A percentile compares a stretch with the other conserved stretches of the same genome.
Conservation (phyloP, 148 eudicot genomes). For the Chenopodium album region DNA sequence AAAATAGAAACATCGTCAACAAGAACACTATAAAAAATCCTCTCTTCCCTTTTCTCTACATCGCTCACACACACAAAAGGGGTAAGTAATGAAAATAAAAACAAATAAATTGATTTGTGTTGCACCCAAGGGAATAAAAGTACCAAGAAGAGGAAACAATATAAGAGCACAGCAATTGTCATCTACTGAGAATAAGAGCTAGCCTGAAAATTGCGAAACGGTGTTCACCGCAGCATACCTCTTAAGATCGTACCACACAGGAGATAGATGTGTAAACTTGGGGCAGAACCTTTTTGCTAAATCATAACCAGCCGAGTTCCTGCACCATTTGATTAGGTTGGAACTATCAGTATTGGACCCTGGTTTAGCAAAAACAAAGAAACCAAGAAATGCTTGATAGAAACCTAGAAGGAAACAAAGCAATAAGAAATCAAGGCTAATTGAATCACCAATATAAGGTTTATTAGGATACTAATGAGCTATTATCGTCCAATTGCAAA, state of each 20-base stretch:
- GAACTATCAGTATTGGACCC: background rate
- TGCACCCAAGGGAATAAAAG: background rate
- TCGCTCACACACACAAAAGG: background rate
- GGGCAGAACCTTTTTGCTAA: constrained; percentile 70
- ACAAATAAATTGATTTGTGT: background rate
- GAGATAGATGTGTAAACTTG: constrained; percentile 88
- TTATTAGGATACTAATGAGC: background rate
- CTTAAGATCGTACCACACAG: constrained; percentile 96
- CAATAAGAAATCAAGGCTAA: background rate
- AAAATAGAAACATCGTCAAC: constrained; percentile 18
- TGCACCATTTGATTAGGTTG: constrained; percentile 31
- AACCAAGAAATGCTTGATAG: background rate
- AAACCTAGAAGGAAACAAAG: background rate
- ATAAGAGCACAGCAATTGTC: background rate
- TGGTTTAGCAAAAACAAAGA: background rate
- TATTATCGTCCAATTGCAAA: background rate
- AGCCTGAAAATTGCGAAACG: background rate
- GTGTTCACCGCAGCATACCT: constrained; percentile 43
- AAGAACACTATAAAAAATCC: constrained; percentile 5
- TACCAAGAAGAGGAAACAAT: background rate
- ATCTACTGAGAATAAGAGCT: background rate
- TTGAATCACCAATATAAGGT: background rate
- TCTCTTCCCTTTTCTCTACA: background rate
- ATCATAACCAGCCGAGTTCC: constrained; percentile 94
- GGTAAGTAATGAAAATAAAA: background rate